Evolutionary conservation across 140 eudicot species (phyloP).

Genomic region (Bidens hawaiensis): DNA sequence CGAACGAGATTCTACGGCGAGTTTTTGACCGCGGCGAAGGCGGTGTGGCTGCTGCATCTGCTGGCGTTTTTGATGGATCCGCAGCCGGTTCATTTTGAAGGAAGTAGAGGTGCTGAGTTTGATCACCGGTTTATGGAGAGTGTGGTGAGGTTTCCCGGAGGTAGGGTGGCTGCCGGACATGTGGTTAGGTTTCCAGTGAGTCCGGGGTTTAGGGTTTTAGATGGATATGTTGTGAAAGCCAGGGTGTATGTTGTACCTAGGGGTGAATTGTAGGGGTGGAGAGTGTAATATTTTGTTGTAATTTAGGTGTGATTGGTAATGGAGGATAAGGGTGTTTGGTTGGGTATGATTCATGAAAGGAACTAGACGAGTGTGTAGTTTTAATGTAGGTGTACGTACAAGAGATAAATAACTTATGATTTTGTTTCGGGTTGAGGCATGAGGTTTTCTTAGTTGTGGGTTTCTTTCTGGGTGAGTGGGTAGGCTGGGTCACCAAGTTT

Average conservation of each 20-base stretch:
- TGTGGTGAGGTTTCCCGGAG: conserved; percentile 71
- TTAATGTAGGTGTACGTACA: not conserved
- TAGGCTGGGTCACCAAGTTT: too few species aligned
- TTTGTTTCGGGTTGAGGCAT: not conserved
- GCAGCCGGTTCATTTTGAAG: conserved; percentile 85
- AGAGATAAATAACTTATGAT: not conserved
- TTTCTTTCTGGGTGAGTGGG: too few species aligned
- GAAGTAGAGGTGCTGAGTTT: conserved; percentile 78
- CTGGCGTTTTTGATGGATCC: conserved; percentile 82
- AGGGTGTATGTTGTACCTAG: conserved; percentile 88
- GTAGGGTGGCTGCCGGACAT: conserved; percentile 52
- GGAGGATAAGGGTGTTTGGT: conserved; percentile 9
- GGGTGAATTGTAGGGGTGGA: conserved; percentile 35
- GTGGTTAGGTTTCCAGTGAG: conserved; percentile 88
- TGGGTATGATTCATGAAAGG: conserved; percentile 9
- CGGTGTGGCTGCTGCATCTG: conserved; percentile 86
- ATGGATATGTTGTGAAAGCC: conserved; percentile 68
- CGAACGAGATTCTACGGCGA: conserved; percentile 74
- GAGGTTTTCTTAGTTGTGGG: too few species aligned
- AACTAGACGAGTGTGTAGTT: not conserved
- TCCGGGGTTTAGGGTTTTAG: conserved; percentile 84
- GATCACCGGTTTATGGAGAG: conserved; percentile 84
- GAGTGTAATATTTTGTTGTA: conserved; percentile 16
- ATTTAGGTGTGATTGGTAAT: not conserved
- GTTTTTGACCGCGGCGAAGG: conserved; percentile 66